A percentile compares a stretch with the other conserved stretches of the same genome.
Conservation (phyloP, 805 yeast genomes). For the Candida alai region DNA sequence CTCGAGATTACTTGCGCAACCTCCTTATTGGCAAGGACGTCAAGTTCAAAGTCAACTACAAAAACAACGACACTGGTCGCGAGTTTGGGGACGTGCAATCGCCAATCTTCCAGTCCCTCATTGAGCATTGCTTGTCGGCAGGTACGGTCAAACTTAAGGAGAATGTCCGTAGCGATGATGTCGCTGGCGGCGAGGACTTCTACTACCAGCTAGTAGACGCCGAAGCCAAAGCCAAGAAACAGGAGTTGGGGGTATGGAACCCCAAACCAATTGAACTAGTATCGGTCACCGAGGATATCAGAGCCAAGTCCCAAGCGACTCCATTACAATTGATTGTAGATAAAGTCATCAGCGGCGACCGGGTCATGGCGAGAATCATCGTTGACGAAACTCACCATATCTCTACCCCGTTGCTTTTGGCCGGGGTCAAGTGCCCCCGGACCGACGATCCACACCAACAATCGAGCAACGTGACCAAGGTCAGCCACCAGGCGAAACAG, state of each 20-base stretch:
- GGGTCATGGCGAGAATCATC: slow-evolving; percentile 59
- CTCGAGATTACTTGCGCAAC: slow-evolving; percentile 59
- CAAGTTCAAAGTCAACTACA: slow-evolving; percentile 55
- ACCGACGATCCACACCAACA: slow-evolving; percentile 48
- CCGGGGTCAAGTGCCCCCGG: slow-evolving; percentile 74
- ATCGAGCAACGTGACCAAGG: slow-evolving; percentile 47
- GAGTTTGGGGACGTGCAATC: slow-evolving; percentile 72
- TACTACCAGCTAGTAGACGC: slow-evolving; percentile 33
- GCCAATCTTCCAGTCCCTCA: slow-evolving; percentile 58
- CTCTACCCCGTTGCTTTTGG: slow-evolving; percentile 58
- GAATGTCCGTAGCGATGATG: no score
- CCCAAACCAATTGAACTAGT: slow-evolving; percentile 17
- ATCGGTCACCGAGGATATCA: slow-evolving; percentile 27
- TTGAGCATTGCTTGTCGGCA: slow-evolving; percentile 49
- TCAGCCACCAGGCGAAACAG: slow-evolving; percentile 61
- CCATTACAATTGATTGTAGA: slow-evolving; percentile 64
- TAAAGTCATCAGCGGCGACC: slow-evolving; percentile 73
- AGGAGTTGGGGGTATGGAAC: slow-evolving; percentile 57
- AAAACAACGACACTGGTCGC: slow-evolving; percentile 46
- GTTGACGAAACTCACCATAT: slow-evolving; percentile 49
- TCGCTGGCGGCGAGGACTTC: slow-evolving; percentile 38
- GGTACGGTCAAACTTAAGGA: slow-evolving; percentile 66
- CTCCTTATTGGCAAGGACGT: slow-evolving; percentile 63
- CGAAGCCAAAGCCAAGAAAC: slow-evolving; percentile 49
- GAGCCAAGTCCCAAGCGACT: slow-evolving; percentile 31